phyloP scores from a whole-genome alignment of 169 alveolate genomes.

The Plasmodium blacklocki region DNA sequence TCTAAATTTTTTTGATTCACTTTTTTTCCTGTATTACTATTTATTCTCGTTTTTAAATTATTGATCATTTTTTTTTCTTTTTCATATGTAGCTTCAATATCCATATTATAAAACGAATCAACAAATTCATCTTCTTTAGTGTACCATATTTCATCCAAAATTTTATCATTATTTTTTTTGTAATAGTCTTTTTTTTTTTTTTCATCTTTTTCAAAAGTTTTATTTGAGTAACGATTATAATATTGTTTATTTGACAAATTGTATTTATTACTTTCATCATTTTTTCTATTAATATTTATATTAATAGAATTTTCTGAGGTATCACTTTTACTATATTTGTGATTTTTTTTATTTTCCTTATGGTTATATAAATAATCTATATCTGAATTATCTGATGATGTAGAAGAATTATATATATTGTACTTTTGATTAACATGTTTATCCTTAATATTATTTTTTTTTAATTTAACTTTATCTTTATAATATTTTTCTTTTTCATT shows the following conservation, averaged over 20 bases:
- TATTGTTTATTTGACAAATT: background rate
- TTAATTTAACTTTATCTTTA: background rate
- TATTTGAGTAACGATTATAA: background rate
- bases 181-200: constrained; percentile 31
- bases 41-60: constrained; percentile 41
- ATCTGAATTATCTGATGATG: constrained; percentile 8
- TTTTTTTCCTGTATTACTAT: constrained; percentile 73
- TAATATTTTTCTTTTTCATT: background rate
- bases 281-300: background rate
- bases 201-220: constrained; percentile 1
- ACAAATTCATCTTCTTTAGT: constrained; percentile 73
- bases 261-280: background rate
- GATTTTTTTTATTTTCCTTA: background rate
- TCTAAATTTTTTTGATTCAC: constrained; percentile 92
- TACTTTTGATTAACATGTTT: background rate
- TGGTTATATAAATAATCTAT: too few species aligned
- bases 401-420: background rate
- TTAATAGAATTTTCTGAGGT: background rate
- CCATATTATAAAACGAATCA: constrained; percentile 71
- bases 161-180: constrained; percentile 37
- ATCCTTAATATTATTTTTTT: background rate
- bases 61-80: constrained; percentile 65
- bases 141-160: constrained; percentile 74
- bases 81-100: constrained; percentile 33
- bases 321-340: background rate